Evolutionary conservation across 371 early-diverging fungal species (phyloP).

Genomic region (Mortierella sp.): DNA sequence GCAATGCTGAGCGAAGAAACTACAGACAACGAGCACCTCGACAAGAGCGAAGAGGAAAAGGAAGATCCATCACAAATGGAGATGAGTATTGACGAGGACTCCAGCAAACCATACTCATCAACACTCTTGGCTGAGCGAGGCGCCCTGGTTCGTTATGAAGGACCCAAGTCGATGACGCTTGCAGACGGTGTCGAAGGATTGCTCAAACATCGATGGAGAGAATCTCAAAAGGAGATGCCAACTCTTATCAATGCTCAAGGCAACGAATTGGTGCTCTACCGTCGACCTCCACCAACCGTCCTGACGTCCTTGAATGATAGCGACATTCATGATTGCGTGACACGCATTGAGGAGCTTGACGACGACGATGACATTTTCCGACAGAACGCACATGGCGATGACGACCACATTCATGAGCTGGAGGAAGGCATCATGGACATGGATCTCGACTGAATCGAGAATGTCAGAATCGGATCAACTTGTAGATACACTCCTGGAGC

Average conservation of each 20-base stretch:
- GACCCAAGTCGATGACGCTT: conserved; percentile 35
- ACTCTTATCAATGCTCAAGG: conserved; percentile 21
- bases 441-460: conserved; percentile 41
- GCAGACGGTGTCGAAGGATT: conserved; percentile 37
- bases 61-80: conserved; percentile 1
- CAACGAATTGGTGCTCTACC: conserved; percentile 43
- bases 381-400: not conserved
- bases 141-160: conserved; percentile 45
- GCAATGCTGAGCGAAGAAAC: not conserved
- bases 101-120: not conserved
- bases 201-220: conserved; percentile 16
- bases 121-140: conserved; percentile 6
- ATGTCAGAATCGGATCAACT: not conserved
- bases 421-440: conserved; percentile 46
- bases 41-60: not conserved
- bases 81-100: conserved; percentile 5
- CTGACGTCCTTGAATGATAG: conserved; percentile 1
- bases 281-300: conserved; percentile 16
- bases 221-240: not conserved
- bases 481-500: too few relatives aligned
- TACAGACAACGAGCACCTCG: not conserved
- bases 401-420: conserved; percentile 12
- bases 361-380: conserved; percentile 19
- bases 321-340: not conserved
- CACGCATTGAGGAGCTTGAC: conserved; percentile 29